phyloP scores from a whole-genome alignment of 306 rosid species.

The Trichosanthes truncata region DNA sequence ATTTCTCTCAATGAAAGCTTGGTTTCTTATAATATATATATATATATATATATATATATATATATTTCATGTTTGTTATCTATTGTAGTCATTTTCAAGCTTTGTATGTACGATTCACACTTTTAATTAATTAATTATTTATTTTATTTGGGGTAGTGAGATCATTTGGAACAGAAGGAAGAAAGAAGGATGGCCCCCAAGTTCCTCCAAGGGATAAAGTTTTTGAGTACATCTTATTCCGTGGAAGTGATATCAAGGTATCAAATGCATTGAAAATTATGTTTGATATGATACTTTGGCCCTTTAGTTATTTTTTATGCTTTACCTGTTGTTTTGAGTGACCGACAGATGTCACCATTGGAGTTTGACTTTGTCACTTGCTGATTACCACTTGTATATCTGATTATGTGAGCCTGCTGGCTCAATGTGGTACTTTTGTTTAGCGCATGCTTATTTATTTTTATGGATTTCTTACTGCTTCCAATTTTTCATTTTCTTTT shows the following conservation, averaged over 20 bases:
- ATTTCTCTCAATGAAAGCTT: too few relatives aligned
- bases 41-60: too few relatives aligned
- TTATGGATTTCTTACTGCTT: background rate
- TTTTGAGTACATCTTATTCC: constrained; percentile 80
- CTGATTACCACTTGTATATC: background rate
- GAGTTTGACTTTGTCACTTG: background rate
- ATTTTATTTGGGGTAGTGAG: background rate
- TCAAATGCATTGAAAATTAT: background rate
- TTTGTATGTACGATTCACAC: background rate
- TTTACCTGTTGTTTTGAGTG: background rate
- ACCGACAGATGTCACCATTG: background rate
- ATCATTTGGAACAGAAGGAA: constrained; percentile 93
- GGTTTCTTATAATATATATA: too few relatives aligned
- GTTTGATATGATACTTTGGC: background rate
- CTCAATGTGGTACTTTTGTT: background rate
- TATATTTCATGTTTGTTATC: background rate
- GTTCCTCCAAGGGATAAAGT: constrained; percentile 75
- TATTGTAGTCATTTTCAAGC: background rate
- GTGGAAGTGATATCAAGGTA: constrained; percentile 82
- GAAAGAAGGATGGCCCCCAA: constrained; percentile 86
- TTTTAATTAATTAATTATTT: background rate
- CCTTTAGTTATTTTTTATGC: background rate
- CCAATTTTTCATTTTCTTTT: background rate
- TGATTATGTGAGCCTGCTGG: background rate
- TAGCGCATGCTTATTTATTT: background rate